Base-by-base conservation (phyloP, 768 basidiomycete genomes). In the Tulasnella sp. region DNA sequence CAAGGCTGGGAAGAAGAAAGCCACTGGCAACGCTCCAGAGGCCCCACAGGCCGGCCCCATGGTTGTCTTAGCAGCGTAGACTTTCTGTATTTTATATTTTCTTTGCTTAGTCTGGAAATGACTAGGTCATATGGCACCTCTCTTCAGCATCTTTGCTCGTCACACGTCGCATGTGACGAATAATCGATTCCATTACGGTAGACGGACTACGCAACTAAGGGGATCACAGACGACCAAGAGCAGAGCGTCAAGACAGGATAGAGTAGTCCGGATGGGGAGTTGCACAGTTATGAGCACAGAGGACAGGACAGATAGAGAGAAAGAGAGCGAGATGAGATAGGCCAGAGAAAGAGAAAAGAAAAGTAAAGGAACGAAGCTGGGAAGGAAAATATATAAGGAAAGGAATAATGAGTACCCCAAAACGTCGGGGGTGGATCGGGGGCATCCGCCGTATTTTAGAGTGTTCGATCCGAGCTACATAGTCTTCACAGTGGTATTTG, bases 1-100 rank as follows among this genome's bases (percentile, higher is more conserved):
- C 14, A 74, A 74, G 58, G 54, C 73, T 19, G 37, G 40, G 11
- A 76, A 76, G 67, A 76, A 76, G 75, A 76, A 76, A 45, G 58
- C 67, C 7, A 49, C 31, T 3, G 39, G 25, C 4, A 69, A 40
- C 22, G 67, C 25, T 31, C 38, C 38, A 69, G 75, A 68, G 25
- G 75, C 75, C 14, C 75, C 69, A 17, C 75, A 76, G 37, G 68
- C 75, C 3, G 75, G 75, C 7, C 67, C 75, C 25, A 71, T 76
- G n/a, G 75, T 76, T n/a, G 67, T 42, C 37, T 64, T 67, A 22
- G 40, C 67, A 25, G 75, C 75, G 22, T 76, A 54, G 45, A 17
- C 36, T 64, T 25, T 31, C 25, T 34, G 25, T 25, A 6, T 64
- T 58, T 64, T 29, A 29, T 64, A 31, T 64, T 64, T 64, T 15